Evolutionary conservation across 805 yeast species (phyloP), one percentile per base, ranked within the genome.

Genomic region (Myxozyma monticola): DNA sequence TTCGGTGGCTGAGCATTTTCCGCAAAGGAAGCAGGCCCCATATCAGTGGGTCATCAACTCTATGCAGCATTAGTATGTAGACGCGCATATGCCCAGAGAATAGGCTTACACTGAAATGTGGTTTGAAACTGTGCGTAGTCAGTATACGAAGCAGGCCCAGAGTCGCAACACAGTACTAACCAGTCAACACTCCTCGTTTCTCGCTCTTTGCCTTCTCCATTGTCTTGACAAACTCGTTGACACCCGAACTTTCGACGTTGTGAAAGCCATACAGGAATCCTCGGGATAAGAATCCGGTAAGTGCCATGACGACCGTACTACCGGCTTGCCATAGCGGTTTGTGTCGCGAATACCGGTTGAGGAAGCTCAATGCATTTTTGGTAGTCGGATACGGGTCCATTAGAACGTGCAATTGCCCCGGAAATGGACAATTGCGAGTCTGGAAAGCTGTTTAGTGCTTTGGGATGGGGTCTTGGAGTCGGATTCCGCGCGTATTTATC

Each of bases 11-110:
- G 12, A 71, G 67, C 59, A 79, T 85, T 59, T 78, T 79, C 33
- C 80, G 74, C 78, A 83, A 76, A 0, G 97, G 96, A 50, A 90
- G 72, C 30, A 85, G 78, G 0, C 95, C 96, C 87, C 95, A 91
- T 37, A 88, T 71, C 30, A 86, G 76, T 0, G 99, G 99, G 63
- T 91, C 99, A 65, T 91, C 99, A 21, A 88, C 85, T 3, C 72
- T 60, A 37, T 20, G n/a, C 6, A 4, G 20, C 26, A 40, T 42
- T 29, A 45, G 25, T 21, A 25, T 26, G 18, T n/a, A 14, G 15
- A 2, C 36, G 20, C 15, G 21, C 24, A 18, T 18, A 10, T 6
- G 7, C 12, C n/a, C 9, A 22, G 7, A 18, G 24, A 33, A 4
- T 21, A 28, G 8, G 31, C 59, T n/a, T 47, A 56, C 60, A 53